Conservation (phyloP, 768 basidiomycete genomes). For the Naganishia kalamii region DNA sequence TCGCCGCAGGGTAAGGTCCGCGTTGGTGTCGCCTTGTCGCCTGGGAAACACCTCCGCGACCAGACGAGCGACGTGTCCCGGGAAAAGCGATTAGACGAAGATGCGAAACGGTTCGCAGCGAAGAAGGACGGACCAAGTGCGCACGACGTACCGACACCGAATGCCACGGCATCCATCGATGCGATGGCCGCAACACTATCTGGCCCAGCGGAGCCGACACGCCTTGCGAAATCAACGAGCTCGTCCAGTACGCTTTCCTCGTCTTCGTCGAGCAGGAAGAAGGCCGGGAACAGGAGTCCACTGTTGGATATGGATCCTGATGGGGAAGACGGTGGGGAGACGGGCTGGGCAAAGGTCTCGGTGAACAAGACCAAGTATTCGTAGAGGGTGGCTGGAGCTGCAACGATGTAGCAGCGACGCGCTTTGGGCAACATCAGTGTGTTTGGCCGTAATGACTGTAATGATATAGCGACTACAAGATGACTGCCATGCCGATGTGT, state of each 20-base stretch:
- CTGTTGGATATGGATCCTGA: constrained; percentile 17
- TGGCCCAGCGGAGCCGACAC: background rate
- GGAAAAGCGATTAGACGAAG: background rate
- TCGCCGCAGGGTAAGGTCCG: constrained; percentile 13
- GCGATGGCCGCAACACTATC: background rate
- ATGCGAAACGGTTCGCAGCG: background rate
- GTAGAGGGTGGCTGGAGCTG: background rate
- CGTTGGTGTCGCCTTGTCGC: constrained; percentile 9
- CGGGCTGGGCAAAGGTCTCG: constrained; percentile 19
- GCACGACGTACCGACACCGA: background rate
- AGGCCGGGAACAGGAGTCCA: constrained; percentile 11
- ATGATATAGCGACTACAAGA: no score
- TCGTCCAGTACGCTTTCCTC: constrained; percentile 6
- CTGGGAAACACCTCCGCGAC: constrained; percentile 1
- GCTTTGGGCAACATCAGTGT: no score
- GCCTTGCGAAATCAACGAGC: constrained; percentile 5
- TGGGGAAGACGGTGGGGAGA: constrained; percentile 15
- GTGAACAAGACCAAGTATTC: constrained; percentile 21
- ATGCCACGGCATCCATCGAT: background rate
- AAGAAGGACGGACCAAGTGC: background rate
- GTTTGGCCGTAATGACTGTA: no score
- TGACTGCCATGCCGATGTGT: no score
- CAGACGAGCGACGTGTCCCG: background rate
- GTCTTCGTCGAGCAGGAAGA: background rate
- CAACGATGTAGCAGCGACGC: no score